Base-by-base conservation (phyloP, 495 filamentous ascomycete genomes). In the Podospora appendiculata region DNA sequence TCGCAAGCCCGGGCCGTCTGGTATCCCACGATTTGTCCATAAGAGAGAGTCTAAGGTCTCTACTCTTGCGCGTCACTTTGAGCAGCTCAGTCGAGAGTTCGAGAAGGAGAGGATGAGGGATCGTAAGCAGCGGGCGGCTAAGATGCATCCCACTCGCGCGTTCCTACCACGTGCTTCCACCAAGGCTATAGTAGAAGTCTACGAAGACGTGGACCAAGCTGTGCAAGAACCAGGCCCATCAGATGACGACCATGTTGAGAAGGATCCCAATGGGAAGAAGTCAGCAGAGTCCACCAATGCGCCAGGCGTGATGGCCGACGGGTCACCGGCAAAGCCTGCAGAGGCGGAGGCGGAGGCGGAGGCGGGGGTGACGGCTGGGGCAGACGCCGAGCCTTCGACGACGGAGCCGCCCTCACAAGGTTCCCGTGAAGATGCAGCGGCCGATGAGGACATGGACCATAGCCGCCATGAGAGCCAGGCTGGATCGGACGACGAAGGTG, bases 161-260 rank as follows among this genome's bases (percentile, higher is more conserved):
- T 90, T 90, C 60, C 65, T 78, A 32, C 93, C 92, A 13, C 81
- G 91, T 51, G 85, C 90, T 12, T 90, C 89, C n/a, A 94, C 92
- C 18, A 93, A 90, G 63, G 90, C 94, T 1, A 91, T 94, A 55
- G 92, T 99, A 13, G 89, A 96, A 65, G 89, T 99, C 43, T 99
- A 96, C 64, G 82, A 85, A 54, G 90, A 95, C 61, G 88, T 95
- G 11, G 81, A 87, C 54, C 90, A 96, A 63, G 93, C 94, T 36
- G 90, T 96, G 7, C 87, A 88, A 55, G 90, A 95, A 60, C 79
- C 79, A 41, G 85, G 83, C n/a, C 81, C 84, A 32, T 78, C 77
- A 2, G 88, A 88, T 47, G 89, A 94, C 58, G 82, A 76, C 13
- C 57, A 58, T 5, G 16, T 52, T 7, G 64, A 69, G 8, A 53